Evolutionary conservation across 2,329 filamentous ascomycete genomes (phyloP).

Genomic region (Phialophora verrucosa): DNA sequence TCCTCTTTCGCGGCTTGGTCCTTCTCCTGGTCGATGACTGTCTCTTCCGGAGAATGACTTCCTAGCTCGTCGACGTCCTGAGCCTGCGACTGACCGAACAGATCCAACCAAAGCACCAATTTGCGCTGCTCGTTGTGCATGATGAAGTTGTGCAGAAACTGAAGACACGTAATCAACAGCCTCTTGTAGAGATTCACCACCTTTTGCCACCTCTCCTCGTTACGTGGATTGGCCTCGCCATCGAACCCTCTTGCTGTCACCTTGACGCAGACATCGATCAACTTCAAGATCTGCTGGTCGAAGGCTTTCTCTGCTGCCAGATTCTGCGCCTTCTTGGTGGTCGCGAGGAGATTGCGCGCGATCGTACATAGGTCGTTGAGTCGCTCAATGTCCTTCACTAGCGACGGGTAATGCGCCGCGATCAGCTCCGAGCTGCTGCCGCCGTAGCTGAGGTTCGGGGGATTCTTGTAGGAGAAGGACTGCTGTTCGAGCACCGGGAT

Average conservation of each 20-base stretch:
- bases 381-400: constrained; percentile 67
- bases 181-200: constrained; percentile 71
- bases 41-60: constrained; percentile 16
- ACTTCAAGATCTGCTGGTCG: constrained; percentile 65
- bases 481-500: constrained; percentile 66
- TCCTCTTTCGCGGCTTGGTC: constrained; percentile 25
- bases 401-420: constrained; percentile 62
- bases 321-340: constrained; percentile 66
- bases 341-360: constrained; percentile 66
- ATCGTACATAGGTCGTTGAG: constrained; percentile 68
- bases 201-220: constrained; percentile 69
- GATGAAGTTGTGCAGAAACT: constrained; percentile 70
- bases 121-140: constrained; percentile 70
- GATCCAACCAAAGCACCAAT: constrained; percentile 67
- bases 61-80: constrained; percentile 21
- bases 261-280: constrained; percentile 68
- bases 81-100: constrained; percentile 60
- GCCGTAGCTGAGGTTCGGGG: constrained; percentile 44
- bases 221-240: constrained; percentile 64
- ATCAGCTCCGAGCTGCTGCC: constrained; percentile 60
- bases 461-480: constrained; percentile 66
- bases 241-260: constrained; percentile 70
- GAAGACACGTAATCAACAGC: constrained; percentile 68
- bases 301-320: constrained; percentile 65
- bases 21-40: constrained; percentile 16